Evolutionary conservation across 2,329 filamentous ascomycete species (phyloP), one percentile per base, ranked within the genome.

Genomic region (Exophiala xenobiotica): DNA sequence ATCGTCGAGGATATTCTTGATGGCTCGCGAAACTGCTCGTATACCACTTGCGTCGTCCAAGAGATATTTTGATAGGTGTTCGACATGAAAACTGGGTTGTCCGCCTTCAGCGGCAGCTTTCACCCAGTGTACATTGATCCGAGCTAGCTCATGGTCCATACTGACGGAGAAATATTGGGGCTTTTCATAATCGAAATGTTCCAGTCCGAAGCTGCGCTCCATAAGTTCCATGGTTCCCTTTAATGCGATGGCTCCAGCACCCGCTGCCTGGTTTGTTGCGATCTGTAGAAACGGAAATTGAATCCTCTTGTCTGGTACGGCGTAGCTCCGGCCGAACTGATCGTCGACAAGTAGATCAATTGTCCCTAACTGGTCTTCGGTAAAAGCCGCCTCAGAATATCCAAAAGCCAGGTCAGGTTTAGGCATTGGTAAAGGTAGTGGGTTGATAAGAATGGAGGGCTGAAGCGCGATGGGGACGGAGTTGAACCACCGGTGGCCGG

Each of bases 1-100:
- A 18, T 53, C 14, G 40, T 58, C 52, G 18, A 60, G 52, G 22
- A 58, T 60, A 42, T 60, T 60, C 46, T 56, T 60, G 12, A 56
- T 46, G 24, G 55, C 53, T 51, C 49, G 43, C n/a, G 49, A 51
- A 49, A 56, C 4, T 12, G 46, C 49, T 54, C 49, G 51, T 18
- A 60, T 41, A 22, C 42, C 41, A 22, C 51, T 41, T 20, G 20
- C 12, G 20, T 59, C 49, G 0, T 26, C 11, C 20, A 59, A 39
- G 20, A 48, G 20, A 48, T 59, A 31, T 16, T 33, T 8, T 38
- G 54, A 44, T 6, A 57, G 19, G 12, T 20, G 39, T 31, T 49
- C 29, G 7, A 56, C 42, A 41, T 59, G 54, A 26, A 59, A 59
- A 8, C 46, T 56, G 18, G 43, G 38, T 42, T 55, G 49, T 14